Conservation (phyloP, 2,329 filamentous ascomycete genomes). For the Acephala macrosclerotiorum region DNA sequence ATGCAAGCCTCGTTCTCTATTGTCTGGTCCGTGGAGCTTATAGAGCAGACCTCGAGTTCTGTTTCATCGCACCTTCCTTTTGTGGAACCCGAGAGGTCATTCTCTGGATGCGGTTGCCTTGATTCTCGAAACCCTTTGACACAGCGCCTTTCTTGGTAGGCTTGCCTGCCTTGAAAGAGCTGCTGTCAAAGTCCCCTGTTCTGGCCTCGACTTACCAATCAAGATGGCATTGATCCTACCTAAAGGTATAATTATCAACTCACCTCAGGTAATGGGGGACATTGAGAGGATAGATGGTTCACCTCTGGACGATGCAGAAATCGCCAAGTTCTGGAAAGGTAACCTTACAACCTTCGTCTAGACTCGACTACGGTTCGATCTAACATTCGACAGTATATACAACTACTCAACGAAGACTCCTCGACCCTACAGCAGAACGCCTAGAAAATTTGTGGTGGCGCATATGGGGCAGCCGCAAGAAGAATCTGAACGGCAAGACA, state of each 20-base stretch:
- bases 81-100: slow-evolving; percentile 1
- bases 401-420: slow-evolving; percentile 63
- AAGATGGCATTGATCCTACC: slow-evolving; percentile 56
- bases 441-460: slow-evolving; percentile 74
- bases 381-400: slow-evolving; percentile 59
- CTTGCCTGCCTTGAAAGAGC: slow-evolving; percentile 42
- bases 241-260: slow-evolving; percentile 64
- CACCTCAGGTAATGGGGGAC: slow-evolving; percentile 58
- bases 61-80: slow-evolving; percentile 7
- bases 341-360: slow-evolving; percentile 20
- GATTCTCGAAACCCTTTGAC: slow-evolving; percentile 27
- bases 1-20: not conserved
- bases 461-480: slow-evolving; percentile 61
- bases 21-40: slow-evolving; percentile 1
- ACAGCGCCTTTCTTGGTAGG: slow-evolving; percentile 44
- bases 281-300: slow-evolving; percentile 56
- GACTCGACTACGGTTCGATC: slow-evolving; percentile 20
- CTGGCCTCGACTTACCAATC: slow-evolving; percentile 20
- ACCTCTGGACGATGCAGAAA: slow-evolving; percentile 55
- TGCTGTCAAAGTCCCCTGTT: slow-evolving; percentile 34
- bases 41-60: not conserved
- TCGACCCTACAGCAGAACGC: slow-evolving; percentile 67
- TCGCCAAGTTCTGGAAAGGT: slow-evolving; percentile 66
- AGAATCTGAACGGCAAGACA: slow-evolving; percentile 58
- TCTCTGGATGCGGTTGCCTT: slow-evolving; percentile 32